Percentiles rank a stretch among this genome's conserved stretches.
These are phyloP conservation scores for Aspergillus sp. DNA, from an alignment of 2,329 filamentous ascomycete species.

Conservation along the genomic window DNA sequence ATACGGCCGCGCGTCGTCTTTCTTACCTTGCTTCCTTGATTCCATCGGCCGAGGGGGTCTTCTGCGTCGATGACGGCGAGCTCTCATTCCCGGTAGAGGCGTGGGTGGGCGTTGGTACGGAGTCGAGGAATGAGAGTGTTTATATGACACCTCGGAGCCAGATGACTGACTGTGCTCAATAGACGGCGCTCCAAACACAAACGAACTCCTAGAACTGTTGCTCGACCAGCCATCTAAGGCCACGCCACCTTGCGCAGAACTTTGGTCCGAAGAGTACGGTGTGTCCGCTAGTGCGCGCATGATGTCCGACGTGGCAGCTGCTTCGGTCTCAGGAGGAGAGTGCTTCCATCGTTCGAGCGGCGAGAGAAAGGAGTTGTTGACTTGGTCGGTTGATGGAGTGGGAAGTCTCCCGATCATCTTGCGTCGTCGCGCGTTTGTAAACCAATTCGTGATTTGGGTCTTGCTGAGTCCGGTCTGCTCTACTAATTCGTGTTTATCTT, in stretches of 20 bases:
- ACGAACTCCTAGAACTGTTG: constrained; percentile 49
- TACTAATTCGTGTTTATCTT: constrained; percentile 75
- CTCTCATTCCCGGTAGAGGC: constrained; percentile 2
- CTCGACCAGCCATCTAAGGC: constrained; percentile 35
- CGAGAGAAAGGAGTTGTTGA: constrained; percentile 51
- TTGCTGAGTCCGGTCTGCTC: constrained; percentile 73
- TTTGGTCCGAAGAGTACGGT: constrained; percentile 20
- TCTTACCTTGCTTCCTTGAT: background rate
- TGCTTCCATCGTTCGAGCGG: constrained; percentile 65
- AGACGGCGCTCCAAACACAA: constrained; percentile 48
- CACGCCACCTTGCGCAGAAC: constrained; percentile 10
- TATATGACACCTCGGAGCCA: constrained; percentile 49
- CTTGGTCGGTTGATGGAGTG: background rate
- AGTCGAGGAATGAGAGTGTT: background rate
- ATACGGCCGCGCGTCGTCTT: background rate
- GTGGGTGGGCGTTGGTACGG: constrained; percentile 12
- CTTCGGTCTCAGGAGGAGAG: constrained; percentile 65
- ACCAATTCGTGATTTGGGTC: constrained; percentile 86
- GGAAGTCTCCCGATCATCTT: constrained; percentile 24
- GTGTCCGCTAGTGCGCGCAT: constrained; percentile 52
- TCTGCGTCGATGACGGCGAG: constrained; percentile 38
- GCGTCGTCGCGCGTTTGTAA: constrained; percentile 78
- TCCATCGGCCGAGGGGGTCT: constrained; percentile 17
- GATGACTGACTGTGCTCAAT: constrained; percentile 52
- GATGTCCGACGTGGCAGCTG: constrained; percentile 61